phyloP scores from a whole-genome alignment of 108 stramenopile genomes.

The Skeletonema costatum region DNA sequence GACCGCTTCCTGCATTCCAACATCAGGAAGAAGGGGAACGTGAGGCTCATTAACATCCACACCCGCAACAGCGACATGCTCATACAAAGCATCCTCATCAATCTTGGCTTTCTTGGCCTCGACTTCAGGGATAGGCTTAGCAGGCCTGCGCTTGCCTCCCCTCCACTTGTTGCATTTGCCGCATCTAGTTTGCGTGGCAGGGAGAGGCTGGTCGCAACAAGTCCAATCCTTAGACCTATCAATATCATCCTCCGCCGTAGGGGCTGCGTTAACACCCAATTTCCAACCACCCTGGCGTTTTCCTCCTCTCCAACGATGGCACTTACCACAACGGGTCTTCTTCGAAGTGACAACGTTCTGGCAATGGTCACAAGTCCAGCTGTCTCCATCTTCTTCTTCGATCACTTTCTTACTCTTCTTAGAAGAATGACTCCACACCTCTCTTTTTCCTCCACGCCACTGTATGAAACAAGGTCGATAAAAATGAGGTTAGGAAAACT shows the following conservation, averaged over 20 bases:
- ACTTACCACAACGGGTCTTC: neutral
- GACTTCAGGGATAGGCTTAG: neutral
- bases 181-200: neutral
- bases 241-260: neutral
- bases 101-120: neutral
- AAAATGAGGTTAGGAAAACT: neutral
- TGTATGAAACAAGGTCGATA: neutral
- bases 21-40: neutral
- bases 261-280: neutral
- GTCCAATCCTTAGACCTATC: neutral
- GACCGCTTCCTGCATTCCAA: neutral
- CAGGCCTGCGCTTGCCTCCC: neutral
- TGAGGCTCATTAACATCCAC: neutral
- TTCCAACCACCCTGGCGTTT: slow-evolving; percentile 1
- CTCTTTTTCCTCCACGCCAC: neutral
- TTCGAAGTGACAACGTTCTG: neutral
- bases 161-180: slow-evolving; percentile 2
- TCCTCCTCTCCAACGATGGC: neutral
- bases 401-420: neutral
- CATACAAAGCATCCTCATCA: neutral
- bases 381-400: neutral
- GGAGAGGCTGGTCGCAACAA: neutral
- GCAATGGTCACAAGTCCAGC: slow-evolving; percentile 2
- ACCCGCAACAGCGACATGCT: neutral
- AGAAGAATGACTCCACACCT: neutral